These are phyloP conservation scores for Cercospora beticola DNA, from an alignment of 2,329 filamentous ascomycete species.

Conservation along the genomic window DNA sequence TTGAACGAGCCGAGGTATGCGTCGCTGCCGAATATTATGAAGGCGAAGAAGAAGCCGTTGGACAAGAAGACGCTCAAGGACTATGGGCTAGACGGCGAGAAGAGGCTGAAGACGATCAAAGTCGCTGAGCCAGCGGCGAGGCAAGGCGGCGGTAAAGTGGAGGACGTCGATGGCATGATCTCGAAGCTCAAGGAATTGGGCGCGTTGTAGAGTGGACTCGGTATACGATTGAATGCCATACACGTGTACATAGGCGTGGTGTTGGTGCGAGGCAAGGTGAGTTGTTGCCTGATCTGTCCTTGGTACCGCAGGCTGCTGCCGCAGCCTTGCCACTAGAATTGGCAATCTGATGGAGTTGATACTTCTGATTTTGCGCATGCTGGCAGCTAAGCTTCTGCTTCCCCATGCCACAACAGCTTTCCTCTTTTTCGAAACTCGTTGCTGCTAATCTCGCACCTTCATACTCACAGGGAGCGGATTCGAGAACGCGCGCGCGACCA, in stretches of 20 bases:
- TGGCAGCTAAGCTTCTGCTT: not conserved
- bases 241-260: conserved; percentile 10
- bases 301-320: not conserved
- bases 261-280: conserved; percentile 1
- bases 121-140: conserved; percentile 83
- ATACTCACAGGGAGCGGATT: not conserved
- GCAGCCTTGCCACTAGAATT: conserved; percentile 6
- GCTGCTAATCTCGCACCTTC: not conserved
- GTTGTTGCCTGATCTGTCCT: conserved; percentile 12
- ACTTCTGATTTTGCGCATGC: not conserved
- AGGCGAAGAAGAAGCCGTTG: conserved; percentile 99
- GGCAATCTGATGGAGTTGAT: not conserved
- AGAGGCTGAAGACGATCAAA: conserved; percentile 83
- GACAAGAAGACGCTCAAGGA: conserved; percentile 88
- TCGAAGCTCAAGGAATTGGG: conserved; percentile 93
- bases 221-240: conserved; percentile 5
- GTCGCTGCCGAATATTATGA: conserved; percentile 98
- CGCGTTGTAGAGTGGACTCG: conserved; percentile 61
- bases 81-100: conserved; percentile 71
- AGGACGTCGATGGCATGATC: conserved; percentile 94
- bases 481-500: not conserved
- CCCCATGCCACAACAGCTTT: not conserved
- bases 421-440: not conserved
- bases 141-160: conserved; percentile 94
- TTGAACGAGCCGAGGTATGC: conserved; percentile 95